These are phyloP conservation scores for Kluyveromyces sp. DNA, from an alignment of 1,139 yeast species.

Conservation along the genomic window DNA sequence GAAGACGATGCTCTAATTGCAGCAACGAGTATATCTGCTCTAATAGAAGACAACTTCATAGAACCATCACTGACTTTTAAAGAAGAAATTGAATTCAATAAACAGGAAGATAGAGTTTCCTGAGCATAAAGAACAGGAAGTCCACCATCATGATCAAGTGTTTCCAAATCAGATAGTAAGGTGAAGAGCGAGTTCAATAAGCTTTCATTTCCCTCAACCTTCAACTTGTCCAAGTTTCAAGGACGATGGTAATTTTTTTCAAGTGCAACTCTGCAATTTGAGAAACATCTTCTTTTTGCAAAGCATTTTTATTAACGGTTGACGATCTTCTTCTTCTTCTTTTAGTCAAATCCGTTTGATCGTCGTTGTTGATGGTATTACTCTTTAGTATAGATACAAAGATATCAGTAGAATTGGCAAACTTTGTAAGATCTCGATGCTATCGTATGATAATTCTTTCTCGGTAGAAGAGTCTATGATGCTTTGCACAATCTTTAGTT, in stretches of 20 bases:
- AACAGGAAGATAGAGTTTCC: slow-evolving; percentile 82
- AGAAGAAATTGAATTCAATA: slow-evolving; percentile 59
- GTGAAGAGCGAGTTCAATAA: slow-evolving; percentile 55
- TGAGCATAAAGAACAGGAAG: slow-evolving; percentile 87
- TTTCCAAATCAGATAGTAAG: slow-evolving; percentile 75
- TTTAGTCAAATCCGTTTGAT: slow-evolving; percentile 42
- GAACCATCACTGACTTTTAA: slow-evolving; percentile 34
- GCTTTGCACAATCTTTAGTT: slow-evolving; percentile 48
- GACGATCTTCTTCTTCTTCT: slow-evolving; percentile 73
- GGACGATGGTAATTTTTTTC: slow-evolving; percentile 65
- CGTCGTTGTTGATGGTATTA: slow-evolving; percentile 39
- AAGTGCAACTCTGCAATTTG: slow-evolving; percentile 71
- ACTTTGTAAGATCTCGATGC: slow-evolving; percentile 45
- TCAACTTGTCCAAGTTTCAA: slow-evolving; percentile 65
- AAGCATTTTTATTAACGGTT: slow-evolving; percentile 61
- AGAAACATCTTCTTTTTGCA: slow-evolving; percentile 64
- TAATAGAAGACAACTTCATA: slow-evolving; percentile 50
- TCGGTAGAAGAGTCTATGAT: slow-evolving; percentile 50
- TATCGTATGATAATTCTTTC: slow-evolving; percentile 41
- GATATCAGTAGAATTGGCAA: slow-evolving; percentile 40
- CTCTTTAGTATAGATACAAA: slow-evolving; percentile 41
- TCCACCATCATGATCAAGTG: slow-evolving; percentile 84
- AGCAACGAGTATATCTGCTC: slow-evolving; percentile 87
- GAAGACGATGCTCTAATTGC: slow-evolving; percentile 83
- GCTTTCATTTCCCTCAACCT: slow-evolving; percentile 40